A percentile compares a stretch with the other conserved stretches of the same genome.
Evolutionary conservation across 805 yeast species (phyloP).

Genomic region (Wickerhamiella azymoides): DNA sequence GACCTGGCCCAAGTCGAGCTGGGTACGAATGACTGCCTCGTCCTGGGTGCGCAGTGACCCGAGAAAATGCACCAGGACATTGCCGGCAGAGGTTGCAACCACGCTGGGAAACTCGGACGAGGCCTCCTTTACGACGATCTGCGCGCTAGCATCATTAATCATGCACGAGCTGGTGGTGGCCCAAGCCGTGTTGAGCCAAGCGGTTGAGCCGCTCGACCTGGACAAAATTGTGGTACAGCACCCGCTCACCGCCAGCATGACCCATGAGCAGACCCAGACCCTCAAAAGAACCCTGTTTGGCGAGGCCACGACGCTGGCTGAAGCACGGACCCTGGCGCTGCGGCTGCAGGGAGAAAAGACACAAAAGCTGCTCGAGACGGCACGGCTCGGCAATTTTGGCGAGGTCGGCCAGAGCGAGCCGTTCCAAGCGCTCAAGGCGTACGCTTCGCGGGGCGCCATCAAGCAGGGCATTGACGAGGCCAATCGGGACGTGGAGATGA

Average conservation of each 20-base stretch:
- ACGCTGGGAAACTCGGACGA: not conserved
- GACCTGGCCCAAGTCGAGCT: slow-evolving; percentile 3
- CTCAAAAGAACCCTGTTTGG: not conserved
- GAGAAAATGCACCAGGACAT: slow-evolving; percentile 3
- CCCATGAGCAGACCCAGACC: not conserved
- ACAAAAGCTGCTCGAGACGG: not conserved
- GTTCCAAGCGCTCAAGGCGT: not conserved
- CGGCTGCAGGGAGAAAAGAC: not conserved
- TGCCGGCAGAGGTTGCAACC: slow-evolving; percentile 2
- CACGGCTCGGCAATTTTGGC: not conserved
- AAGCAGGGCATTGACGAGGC: not conserved
- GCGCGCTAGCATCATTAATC: not conserved
- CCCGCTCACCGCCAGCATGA: not conserved
- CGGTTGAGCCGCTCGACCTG: not conserved
- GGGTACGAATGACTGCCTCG: slow-evolving; percentile 3
- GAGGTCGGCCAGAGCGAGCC: not conserved
- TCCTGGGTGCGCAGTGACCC: not conserved
- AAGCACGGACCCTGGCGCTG: not conserved
- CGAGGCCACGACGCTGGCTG: not conserved
- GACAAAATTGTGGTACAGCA: not conserved
- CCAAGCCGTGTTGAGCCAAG: slow-evolving; percentile 2
- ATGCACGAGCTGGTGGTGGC: slow-evolving; percentile 6
- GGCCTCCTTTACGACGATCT: not conserved
- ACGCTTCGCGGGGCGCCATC: not conserved
- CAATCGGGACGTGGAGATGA: not conserved